Evolutionary conservation across 2,329 filamentous ascomycete genomes (phyloP), one percentile per base, ranked within the genome.

Genomic region (Cordyceps cateniannulata): DNA sequence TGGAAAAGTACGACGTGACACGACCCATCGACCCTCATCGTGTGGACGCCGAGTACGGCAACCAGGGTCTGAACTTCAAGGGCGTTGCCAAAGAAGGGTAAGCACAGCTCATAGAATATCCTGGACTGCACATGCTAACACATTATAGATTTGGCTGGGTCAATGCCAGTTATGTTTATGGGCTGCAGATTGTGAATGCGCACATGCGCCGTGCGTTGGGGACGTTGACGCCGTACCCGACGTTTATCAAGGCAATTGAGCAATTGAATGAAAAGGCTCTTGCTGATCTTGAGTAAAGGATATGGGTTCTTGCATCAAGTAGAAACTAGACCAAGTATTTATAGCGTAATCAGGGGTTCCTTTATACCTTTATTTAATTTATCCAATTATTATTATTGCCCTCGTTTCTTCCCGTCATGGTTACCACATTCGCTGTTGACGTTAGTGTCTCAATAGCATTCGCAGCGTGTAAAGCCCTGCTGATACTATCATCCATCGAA

Each of bases 1-100:
- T 98, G 6, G 95, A 99, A 76, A 99, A 99, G 78, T 99, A 99
- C 77, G 91, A 99, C 75, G 95, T 99, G 63, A 98, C 93, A 22
- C 81, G 91, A 61, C 87, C 89, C 5, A 86, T 93, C 61, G 93
- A 96, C 69, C 93, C 95, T 42, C 95, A 98, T 76, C 88, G 90
- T 64, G 95, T 98, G 14, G 91, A 96, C 73, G 95, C 93, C 62
- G 95, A 99, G 76, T 99, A 99, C 71, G 95, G 95, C 7, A 99
- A 99, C 74, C 95, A 99, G 74, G 95, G 95, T 2, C 80, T 89
- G 54, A 91, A 97, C 71, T 97, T 98, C 78, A 96, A 96, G 77
- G 93, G 93, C 44, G 93, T 96, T 67, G 91, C 93, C 59, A 91
- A 91, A 68, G 93, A 98, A 85, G 93, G 93, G 91, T 96, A 79